Percentiles rank a stretch among this genome's conserved stretches.
These are phyloP conservation scores for Thelephora terrestris DNA, from an alignment of 1,284 basidiomycete genomes.

Conservation along the genomic window DNA sequence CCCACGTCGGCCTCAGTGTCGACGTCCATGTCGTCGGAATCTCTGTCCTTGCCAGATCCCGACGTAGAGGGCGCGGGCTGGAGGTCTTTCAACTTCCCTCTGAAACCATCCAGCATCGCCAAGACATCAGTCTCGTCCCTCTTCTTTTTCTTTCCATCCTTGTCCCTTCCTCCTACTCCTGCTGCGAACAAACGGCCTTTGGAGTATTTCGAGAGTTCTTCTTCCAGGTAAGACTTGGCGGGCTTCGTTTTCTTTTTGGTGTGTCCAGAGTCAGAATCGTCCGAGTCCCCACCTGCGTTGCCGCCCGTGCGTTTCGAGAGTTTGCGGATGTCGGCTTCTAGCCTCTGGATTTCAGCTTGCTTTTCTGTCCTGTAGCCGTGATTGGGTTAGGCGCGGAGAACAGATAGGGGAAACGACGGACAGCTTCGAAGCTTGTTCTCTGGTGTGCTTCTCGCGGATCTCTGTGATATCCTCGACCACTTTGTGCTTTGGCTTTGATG, in stretches of 20 bases:
- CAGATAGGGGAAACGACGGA: constrained; percentile 22
- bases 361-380: constrained; percentile 42
- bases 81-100: constrained; percentile 48
- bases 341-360: constrained; percentile 72
- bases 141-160: constrained; percentile 28
- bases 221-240: constrained; percentile 64
- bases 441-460: constrained; percentile 65
- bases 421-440: constrained; percentile 52
- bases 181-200: constrained; percentile 32
- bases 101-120: constrained; percentile 62
- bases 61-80: constrained; percentile 18
- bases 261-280: constrained; percentile 50
- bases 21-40: constrained; percentile 18
- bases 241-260: constrained; percentile 44
- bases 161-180: constrained; percentile 51
- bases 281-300: constrained; percentile 6
- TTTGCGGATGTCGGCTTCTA: constrained; percentile 81
- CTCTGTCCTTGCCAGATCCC: constrained; percentile 24
- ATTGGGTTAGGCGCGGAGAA: constrained; percentile 1
- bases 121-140: constrained; percentile 75
- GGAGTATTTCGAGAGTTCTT: constrained; percentile 73
- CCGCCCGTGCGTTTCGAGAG: constrained; percentile 46
- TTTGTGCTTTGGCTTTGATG: constrained; percentile 23
- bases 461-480: constrained; percentile 40
- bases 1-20: constrained; percentile 13